phyloP scores from a whole-genome alignment of 805 yeast genomes.

The Wickerhamomyces ciferrii region DNA sequence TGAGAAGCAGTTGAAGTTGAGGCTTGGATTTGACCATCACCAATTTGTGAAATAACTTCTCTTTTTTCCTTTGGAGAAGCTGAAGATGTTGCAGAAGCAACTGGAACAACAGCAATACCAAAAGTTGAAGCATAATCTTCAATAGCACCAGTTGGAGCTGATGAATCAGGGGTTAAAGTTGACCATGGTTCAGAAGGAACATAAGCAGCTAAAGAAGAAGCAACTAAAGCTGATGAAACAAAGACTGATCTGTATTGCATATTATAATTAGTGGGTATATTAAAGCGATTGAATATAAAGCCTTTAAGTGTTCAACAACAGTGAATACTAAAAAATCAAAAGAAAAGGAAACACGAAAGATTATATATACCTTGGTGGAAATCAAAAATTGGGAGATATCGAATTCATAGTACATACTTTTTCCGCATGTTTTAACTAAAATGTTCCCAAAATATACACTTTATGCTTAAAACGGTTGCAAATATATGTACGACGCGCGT shows the following conservation, averaged over 20 bases:
- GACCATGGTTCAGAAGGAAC: constrained; percentile 63
- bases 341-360: not conserved
- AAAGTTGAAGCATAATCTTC: constrained; percentile 52
- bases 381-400: no score
- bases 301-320: no score
- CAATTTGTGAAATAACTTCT: constrained; percentile 25
- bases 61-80: constrained; percentile 30
- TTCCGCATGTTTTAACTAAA: not conserved
- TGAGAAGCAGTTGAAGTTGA: constrained; percentile 13
- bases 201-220: constrained; percentile 53
- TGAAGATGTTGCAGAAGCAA: constrained; percentile 28
- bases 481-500: not conserved
- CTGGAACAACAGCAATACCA: constrained; percentile 64
- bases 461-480: not conserved
- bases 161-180: constrained; percentile 60
- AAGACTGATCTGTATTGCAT: constrained; percentile 36
- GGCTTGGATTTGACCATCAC: constrained; percentile 19
- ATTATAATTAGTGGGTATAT: not conserved
- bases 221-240: constrained; percentile 37
- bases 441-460: not conserved
- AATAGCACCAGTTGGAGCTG: constrained; percentile 45
- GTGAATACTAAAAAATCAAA: no score
- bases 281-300: not conserved
- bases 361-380: no score
- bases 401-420: not conserved